Conservation (phyloP, 176 grass and related monocot genomes). For the Chrysopogon serrulatus region DNA sequence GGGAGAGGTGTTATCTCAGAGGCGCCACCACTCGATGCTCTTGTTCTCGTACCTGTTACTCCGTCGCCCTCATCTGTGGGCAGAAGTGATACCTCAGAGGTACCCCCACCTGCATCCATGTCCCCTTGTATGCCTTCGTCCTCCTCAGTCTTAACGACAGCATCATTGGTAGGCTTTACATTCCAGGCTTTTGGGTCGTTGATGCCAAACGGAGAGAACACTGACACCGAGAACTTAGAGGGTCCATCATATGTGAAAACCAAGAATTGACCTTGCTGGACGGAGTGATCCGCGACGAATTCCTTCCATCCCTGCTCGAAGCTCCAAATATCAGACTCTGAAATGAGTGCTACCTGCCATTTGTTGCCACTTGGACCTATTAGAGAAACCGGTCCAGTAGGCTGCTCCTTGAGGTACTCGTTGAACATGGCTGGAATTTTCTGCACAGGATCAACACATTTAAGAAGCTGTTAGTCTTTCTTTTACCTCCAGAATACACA, state of each 20-base stretch:
- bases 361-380: conserved; percentile 53
- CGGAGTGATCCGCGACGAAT: conserved; percentile 64
- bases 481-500: not conserved
- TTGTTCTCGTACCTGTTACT: conserved; percentile 16
- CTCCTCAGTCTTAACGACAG: no score
- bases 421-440: conserved; percentile 68
- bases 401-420: conserved; percentile 37
- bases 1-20: no score
- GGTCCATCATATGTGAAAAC: no score
- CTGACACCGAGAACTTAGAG: no score
- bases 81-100: no score
- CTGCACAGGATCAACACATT: conserved; percentile 39
- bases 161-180: no score
- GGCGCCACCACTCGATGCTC: no score
- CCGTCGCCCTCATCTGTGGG: not conserved
- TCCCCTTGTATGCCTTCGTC: no score
- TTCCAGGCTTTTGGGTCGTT: no score
- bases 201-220: no score
- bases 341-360: conserved; percentile 49
- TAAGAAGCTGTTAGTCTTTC: not conserved
- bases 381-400: conserved; percentile 41
- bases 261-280: no score
- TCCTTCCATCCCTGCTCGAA: conserved; percentile 69
- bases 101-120: no score
- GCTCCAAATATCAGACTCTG: conserved; percentile 23